A percentile compares a stretch with the other conserved stretches of the same genome.
Conservation (phyloP, 768 basidiomycete genomes). For the Kwoniella pini region DNA sequence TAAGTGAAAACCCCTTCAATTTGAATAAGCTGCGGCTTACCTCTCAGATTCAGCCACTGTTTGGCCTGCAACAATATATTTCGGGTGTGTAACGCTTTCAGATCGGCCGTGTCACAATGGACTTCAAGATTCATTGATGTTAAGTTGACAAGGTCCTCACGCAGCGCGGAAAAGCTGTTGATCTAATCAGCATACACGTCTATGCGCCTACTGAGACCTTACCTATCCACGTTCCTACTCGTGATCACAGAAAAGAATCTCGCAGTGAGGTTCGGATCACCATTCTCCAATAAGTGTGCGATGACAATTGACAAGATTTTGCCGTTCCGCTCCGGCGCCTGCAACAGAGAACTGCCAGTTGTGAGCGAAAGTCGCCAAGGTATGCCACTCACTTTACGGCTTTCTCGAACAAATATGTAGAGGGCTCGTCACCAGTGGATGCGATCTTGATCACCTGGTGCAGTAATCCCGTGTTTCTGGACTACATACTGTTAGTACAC, state of each 20-base stretch:
- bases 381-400: neutral
- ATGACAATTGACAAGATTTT: neutral
- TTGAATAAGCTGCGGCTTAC: neutral
- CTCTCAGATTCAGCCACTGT: neutral
- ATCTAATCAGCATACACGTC: constrained; percentile 3
- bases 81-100: neutral
- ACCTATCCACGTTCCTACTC: neutral
- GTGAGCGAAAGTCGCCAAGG: neutral
- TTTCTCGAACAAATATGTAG: neutral
- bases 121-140: too few relatives aligned
- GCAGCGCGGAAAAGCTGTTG: neutral
- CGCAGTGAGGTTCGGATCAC: neutral
- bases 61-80: neutral
- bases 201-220: too few relatives aligned
- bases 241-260: neutral
- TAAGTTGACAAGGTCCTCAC: neutral
- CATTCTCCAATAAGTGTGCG: neutral
- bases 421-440: neutral
- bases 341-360: neutral
- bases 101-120: neutral
- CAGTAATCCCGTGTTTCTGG: neutral
- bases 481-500: neutral
- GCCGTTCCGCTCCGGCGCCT: neutral
- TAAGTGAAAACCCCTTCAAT: neutral
- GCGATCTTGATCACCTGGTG: neutral